These are phyloP conservation scores for Lobosporangium transversale DNA, from an alignment of 192 early-diverging fungal species.

Conservation along the genomic window DNA sequence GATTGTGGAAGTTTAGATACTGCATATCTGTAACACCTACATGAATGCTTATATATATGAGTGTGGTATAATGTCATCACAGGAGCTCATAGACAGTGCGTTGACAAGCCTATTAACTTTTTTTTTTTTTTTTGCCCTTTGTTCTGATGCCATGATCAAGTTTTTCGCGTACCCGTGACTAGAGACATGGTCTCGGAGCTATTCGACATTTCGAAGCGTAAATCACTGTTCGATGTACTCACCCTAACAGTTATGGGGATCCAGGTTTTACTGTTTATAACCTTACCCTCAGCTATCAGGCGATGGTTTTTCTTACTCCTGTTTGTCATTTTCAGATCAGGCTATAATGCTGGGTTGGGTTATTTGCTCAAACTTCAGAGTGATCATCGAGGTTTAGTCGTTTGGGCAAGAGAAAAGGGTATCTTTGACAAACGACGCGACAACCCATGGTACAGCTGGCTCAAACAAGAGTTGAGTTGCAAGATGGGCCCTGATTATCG, in stretches of 20 bases:
- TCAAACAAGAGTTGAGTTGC: conserved; percentile 71
- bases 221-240: conserved; percentile 78
- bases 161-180: conserved; percentile 78
- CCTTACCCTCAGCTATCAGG: conserved; percentile 61
- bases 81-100: conserved; percentile 2
- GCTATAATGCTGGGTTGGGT: conserved; percentile 89
- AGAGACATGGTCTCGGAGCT: conserved; percentile 80
- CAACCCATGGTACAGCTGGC: conserved; percentile 63
- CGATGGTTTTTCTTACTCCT: conserved; percentile 72
- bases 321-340: conserved; percentile 87
- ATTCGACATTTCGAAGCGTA: conserved; percentile 71
- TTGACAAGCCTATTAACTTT: neutral
- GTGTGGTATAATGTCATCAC: neutral
- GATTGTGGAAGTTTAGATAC: too few relatives aligned
- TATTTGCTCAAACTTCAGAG: conserved; percentile 83
- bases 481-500: conserved; percentile 85
- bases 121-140: neutral
- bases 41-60: neutral
- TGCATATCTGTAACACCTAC: too few relatives aligned
- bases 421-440: conserved; percentile 70
- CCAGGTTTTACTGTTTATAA: conserved; percentile 71
- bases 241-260: conserved; percentile 71
- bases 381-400: conserved; percentile 74
- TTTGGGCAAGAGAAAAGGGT: conserved; percentile 72
- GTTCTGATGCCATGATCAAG: conserved; percentile 28